Percentiles rank a stretch among this genome's conserved stretches.
Evolutionary conservation across 1,284 basidiomycete genomes (phyloP).

Genomic region (Tylopilus sp.): DNA sequence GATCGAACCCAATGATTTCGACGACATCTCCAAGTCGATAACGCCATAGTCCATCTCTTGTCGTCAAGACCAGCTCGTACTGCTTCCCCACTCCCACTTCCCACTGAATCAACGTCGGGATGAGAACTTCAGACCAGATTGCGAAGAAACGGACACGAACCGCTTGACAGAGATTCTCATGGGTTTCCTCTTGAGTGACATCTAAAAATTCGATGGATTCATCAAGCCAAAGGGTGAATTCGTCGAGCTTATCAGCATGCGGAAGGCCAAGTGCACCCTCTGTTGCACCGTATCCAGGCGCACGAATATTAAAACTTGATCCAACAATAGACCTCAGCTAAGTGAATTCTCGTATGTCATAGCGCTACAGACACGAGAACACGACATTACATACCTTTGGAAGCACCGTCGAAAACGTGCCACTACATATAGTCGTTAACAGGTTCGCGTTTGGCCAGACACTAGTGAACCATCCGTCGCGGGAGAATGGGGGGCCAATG

Average conservation of each 20-base stretch:
- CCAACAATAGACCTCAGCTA: constrained; percentile 28
- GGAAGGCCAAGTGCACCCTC: constrained; percentile 11
- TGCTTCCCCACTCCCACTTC: constrained; percentile 29
- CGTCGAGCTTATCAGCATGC: constrained; percentile 7
- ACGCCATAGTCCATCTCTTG: constrained; percentile 37
- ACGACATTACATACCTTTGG: neutral
- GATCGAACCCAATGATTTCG: constrained; percentile 25
- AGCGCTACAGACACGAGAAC: neutral
- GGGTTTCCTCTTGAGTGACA: constrained; percentile 11
- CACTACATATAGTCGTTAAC: neutral
- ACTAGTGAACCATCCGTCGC: constrained; percentile 2
- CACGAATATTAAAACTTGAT: constrained; percentile 12
- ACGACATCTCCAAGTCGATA: constrained; percentile 35
- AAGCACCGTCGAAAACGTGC: neutral
- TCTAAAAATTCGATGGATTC: constrained; percentile 32
- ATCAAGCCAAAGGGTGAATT: constrained; percentile 7
- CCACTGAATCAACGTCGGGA: constrained; percentile 23
- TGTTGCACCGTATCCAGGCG: constrained; percentile 19
- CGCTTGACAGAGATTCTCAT: constrained; percentile 24
- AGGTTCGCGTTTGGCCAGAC: constrained; percentile 1
- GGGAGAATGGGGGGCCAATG: constrained; percentile 2
- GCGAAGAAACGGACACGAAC: constrained; percentile 11
- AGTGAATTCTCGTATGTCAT: neutral
- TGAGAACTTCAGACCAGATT: neutral
- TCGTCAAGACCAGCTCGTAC: constrained; percentile 34